Percentiles rank a stretch among this genome's conserved stretches.
Evolutionary conservation across 2,329 filamentous ascomycete species (phyloP).

Genomic region (Sordariomycetes sp.): DNA sequence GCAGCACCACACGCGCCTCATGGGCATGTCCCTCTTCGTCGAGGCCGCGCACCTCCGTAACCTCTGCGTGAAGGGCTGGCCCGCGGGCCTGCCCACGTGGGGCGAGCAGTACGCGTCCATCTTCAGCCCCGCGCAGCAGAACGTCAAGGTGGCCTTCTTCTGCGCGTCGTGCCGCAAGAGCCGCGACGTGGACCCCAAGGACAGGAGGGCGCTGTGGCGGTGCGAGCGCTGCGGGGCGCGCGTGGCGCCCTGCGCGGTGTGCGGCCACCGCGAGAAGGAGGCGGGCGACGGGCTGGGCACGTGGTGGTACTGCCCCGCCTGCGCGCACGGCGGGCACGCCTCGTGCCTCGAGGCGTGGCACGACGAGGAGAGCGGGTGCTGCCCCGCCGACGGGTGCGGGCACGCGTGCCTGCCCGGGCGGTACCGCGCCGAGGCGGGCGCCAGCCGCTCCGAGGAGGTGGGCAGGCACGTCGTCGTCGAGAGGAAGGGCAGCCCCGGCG

Average conservation of each 20-base stretch:
- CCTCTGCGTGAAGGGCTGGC: constrained; percentile 47
- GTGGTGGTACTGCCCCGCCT: constrained; percentile 56
- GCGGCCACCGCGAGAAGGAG: constrained; percentile 37
- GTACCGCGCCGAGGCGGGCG: constrained; percentile 37
- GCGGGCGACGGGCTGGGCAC: constrained; percentile 21
- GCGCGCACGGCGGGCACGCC: constrained; percentile 51
- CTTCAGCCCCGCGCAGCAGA: constrained; percentile 41
- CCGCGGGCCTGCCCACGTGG: constrained; percentile 37
- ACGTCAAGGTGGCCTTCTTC: constrained; percentile 40
- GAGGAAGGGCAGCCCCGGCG: constrained; percentile 3
- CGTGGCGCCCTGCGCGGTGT: constrained; percentile 49
- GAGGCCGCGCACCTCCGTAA: constrained; percentile 53
- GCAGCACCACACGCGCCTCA: constrained; percentile 50
- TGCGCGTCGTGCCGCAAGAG: constrained; percentile 48
- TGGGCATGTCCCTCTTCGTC: constrained; percentile 46
- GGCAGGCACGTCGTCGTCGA: constrained; percentile 30
- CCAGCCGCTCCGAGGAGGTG: constrained; percentile 38
- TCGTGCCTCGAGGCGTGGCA: constrained; percentile 52
- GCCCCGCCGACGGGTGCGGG: constrained; percentile 54
- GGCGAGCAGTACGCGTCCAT: constrained; percentile 43
- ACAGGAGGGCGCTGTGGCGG: constrained; percentile 34
- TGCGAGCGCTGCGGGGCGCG: constrained; percentile 44
- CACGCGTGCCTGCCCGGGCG: constrained; percentile 50
- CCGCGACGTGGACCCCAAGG: constrained; percentile 29
- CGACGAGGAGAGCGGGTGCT: constrained; percentile 41